These are phyloP conservation scores for Trichoderma hamatum DNA, from an alignment of 2,329 filamentous ascomycete genomes.

Conservation along the genomic window DNA sequence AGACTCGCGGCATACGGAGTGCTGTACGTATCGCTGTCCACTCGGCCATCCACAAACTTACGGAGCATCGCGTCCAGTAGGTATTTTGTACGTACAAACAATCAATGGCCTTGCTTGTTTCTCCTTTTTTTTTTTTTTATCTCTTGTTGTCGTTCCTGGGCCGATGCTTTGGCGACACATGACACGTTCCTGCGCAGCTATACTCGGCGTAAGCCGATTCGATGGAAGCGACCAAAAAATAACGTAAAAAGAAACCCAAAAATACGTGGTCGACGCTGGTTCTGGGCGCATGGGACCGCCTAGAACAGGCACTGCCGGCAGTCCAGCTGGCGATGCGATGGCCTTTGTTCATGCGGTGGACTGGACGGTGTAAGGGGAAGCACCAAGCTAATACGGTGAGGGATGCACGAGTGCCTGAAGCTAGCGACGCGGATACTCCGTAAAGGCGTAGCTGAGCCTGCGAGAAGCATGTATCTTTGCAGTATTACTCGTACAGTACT, in stretches of 20 bases:
- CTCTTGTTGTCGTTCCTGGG: not conserved
- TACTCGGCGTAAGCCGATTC: slow-evolving; percentile 25
- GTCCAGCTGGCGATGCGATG: not conserved
- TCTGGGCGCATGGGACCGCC: slow-evolving; percentile 13
- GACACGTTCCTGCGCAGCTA: slow-evolving; percentile 13
- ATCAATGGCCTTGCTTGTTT: slow-evolving; percentile 1
- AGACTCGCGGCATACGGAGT: slow-evolving; percentile 1
- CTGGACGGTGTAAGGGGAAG: not conserved
- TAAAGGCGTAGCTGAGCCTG: not conserved
- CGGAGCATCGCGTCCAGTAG: not conserved
- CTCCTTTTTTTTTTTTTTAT: not conserved
- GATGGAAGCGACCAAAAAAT: not conserved
- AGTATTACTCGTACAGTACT: not conserved
- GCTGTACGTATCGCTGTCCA: not conserved
- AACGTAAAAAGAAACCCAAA: slow-evolving; percentile 24
- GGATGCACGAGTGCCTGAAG: not conserved
- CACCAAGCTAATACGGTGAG: not conserved
- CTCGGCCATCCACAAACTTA: not conserved
- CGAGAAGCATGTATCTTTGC: not conserved
- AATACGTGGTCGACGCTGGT: slow-evolving; percentile 10
- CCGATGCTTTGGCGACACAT: slow-evolving; percentile 8
- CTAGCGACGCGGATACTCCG: not conserved
- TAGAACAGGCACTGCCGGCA: slow-evolving; percentile 16
- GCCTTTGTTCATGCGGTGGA: not conserved
- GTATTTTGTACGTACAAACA: slow-evolving; percentile 22